phyloP scores from a whole-genome alignment of 192 early-diverging fungal species.

The Gryganskiella cystojenkinii region DNA sequence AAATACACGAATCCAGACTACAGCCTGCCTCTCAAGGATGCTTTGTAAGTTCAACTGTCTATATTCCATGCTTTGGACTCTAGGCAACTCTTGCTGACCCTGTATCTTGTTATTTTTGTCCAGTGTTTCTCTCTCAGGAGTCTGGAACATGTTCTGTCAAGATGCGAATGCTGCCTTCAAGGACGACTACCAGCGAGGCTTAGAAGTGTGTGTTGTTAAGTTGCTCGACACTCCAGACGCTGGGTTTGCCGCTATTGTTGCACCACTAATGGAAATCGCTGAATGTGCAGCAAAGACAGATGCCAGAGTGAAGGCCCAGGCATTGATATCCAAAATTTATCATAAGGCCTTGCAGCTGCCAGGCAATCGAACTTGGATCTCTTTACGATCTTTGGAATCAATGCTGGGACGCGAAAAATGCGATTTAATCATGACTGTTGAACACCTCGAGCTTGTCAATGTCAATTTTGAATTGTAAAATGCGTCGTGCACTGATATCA shows the following conservation, averaged over 20 bases:
- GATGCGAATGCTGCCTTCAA: conserved; percentile 10
- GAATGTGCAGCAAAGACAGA: conserved; percentile 10
- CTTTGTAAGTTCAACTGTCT: not conserved
- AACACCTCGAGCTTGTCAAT: conserved; percentile 26
- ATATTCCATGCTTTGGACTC: not conserved
- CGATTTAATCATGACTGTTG: conserved; percentile 7
- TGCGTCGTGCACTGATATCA: conserved; percentile 21
- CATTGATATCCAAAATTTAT: conserved; percentile 11
- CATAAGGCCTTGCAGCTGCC: no score
- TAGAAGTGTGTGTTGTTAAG: conserved; percentile 3
- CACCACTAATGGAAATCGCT: conserved; percentile 3
- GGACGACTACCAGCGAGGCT: conserved; percentile 9
- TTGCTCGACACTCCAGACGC: not conserved
- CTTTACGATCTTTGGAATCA: not conserved
- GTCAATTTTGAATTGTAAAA: conserved; percentile 23
- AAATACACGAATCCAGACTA: not conserved
- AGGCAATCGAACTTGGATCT: conserved; percentile 7
- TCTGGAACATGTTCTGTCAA: conserved; percentile 4
- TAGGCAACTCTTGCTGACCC: not conserved
- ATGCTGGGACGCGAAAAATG: conserved; percentile 6
- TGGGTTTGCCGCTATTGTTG: conserved; percentile 7
- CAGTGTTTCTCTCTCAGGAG: conserved; percentile 1
- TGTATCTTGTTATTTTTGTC: not conserved
- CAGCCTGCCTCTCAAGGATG: not conserved
- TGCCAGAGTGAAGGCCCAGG: conserved; percentile 6